Base-by-base conservation (phyloP, 768 basidiomycete species). In the Coprinopsis strossmayeri region DNA sequence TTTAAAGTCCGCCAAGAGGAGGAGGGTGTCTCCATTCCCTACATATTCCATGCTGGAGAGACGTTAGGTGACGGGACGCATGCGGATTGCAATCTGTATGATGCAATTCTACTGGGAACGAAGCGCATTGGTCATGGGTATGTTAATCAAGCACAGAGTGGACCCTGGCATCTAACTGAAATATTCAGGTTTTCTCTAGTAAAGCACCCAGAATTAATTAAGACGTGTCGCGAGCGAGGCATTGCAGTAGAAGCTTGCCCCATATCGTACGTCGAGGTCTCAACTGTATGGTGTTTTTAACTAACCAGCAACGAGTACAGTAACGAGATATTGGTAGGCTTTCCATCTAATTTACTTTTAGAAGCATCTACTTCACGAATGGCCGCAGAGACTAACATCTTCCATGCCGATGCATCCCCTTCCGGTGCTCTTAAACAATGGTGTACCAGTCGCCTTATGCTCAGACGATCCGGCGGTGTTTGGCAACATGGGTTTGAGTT, bases 101-200 rank as follows among this genome's bases (percentile, higher is more conserved):
- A 91, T 59, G 87, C 87, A 4, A 79, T 91, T 44, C 66, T 89
- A 32, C 68, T 90, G 5, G 87, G 82, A 11, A 87, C 87, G 7
- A 87, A 81, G 59, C 77, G 87, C 18, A 90, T 90, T 47, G 88
- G 88, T 0, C 88, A 91, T 64, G 88, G 85, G 86, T 86, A 18
- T 45, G n/a, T 44, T 15, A 39, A 43, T 20, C 25, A 13, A 18
- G 18, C 28, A 3, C 15, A 34, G 17, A 24, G 27, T 28, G n/a
- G 46, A 87, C 84, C 4, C 89, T 79, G 59, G 87, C 86, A 5
- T 65, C 15, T 15, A 32, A 7, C 15, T 15, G 9, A 32, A 15
- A 15, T 32, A 32, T 15, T 32, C 35, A 38, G 35, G 9, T 38
- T 38, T 17, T 38, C 35, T 38, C 35, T 90, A n/a, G 71, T 76